Conservation (phyloP, 2,329 filamentous ascomycete genomes). For the Phyllosticta capitalensis region DNA sequence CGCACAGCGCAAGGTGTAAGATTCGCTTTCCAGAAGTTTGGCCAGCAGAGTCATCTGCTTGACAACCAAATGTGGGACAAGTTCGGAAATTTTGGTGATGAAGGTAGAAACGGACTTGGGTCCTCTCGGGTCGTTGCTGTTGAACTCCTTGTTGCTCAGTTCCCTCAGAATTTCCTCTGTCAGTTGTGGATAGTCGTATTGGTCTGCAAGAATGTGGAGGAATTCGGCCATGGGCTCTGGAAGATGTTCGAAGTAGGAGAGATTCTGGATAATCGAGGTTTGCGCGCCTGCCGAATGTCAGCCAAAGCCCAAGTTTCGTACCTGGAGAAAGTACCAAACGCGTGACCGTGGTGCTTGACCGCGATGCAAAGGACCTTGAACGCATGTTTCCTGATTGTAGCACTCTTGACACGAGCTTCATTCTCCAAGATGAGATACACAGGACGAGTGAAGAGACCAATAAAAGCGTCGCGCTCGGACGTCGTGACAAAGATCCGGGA, state of each 20-base stretch:
- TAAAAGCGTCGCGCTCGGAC: conserved; percentile 90
- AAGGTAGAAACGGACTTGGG: conserved; percentile 95
- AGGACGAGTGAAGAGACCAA: conserved; percentile 81
- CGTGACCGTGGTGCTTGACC: conserved; percentile 95
- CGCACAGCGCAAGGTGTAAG: conserved; percentile 85
- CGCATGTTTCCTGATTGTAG: conserved; percentile 84
- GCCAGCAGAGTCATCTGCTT: conserved; percentile 95
- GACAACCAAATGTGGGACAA: conserved; percentile 84
- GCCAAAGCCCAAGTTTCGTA: not conserved
- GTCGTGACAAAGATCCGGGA: conserved; percentile 92
- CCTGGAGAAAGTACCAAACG: conserved; percentile 58
- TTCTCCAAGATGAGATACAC: conserved; percentile 92
- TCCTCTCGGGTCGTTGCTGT: conserved; percentile 87
- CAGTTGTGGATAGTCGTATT: conserved; percentile 94
- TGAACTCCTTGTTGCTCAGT: conserved; percentile 95
- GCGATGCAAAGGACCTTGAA: conserved; percentile 96
- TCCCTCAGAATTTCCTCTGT: conserved; percentile 90
- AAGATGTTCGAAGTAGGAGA: conserved; percentile 98
- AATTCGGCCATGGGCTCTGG: conserved; percentile 99
- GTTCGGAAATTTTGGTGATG: conserved; percentile 83
- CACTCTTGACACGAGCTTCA: conserved; percentile 84
- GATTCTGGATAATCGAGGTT: conserved; percentile 93
- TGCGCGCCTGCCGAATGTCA: conserved; percentile 59
- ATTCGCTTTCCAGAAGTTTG: conserved; percentile 94
- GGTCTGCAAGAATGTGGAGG: conserved; percentile 86